Percentiles rank a stretch among this genome's conserved stretches.
These are phyloP conservation scores for Coemansia sp. DNA, from an alignment of 192 early-diverging fungal genomes.

Conservation along the genomic window DNA sequence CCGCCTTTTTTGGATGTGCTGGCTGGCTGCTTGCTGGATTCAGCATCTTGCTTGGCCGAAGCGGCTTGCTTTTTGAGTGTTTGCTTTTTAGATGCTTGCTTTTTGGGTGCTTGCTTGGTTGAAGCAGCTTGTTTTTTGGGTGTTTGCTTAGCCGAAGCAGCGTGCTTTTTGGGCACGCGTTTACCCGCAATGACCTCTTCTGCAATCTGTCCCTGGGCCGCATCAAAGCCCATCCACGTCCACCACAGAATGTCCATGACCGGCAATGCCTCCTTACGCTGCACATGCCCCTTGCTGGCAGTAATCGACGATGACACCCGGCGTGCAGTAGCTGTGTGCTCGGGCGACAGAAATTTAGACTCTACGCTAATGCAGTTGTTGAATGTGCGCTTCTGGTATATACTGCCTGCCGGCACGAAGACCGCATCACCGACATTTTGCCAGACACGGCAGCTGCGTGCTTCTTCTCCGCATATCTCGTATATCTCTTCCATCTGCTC, in stretches of 20 bases:
- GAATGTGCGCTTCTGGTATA: slow-evolving; percentile 63
- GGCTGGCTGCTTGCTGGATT: no score
- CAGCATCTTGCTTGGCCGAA: no score
- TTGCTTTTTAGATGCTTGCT: no score
- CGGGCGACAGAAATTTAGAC: slow-evolving; percentile 61
- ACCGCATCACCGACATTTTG: slow-evolving; percentile 68
- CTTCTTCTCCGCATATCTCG: slow-evolving; percentile 22
- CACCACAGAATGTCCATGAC: slow-evolving; percentile 49
- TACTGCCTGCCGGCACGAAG: slow-evolving; percentile 72
- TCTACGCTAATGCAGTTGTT: slow-evolving; percentile 60
- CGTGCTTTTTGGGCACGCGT: background rate
- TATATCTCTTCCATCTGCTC: slow-evolving; percentile 27
- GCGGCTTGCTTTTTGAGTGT: no score
- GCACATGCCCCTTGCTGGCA: background rate
- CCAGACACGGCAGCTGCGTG: slow-evolving; percentile 52
- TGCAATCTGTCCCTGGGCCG: background rate
- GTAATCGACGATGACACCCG: slow-evolving; percentile 13
- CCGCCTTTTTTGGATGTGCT: background rate
- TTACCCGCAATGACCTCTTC: slow-evolving; percentile 2
- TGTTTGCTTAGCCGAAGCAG: no score
- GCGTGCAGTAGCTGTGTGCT: slow-evolving; percentile 28
- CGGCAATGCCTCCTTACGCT: slow-evolving; percentile 27
- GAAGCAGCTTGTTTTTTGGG: no score
- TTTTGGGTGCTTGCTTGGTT: no score
- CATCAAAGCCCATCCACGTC: slow-evolving; percentile 31